Percentiles rank a stretch among this genome's conserved stretches.
These are phyloP conservation scores for Aspergillus uvarum DNA, from an alignment of 2,329 filamentous ascomycete genomes.

Conservation along the genomic window DNA sequence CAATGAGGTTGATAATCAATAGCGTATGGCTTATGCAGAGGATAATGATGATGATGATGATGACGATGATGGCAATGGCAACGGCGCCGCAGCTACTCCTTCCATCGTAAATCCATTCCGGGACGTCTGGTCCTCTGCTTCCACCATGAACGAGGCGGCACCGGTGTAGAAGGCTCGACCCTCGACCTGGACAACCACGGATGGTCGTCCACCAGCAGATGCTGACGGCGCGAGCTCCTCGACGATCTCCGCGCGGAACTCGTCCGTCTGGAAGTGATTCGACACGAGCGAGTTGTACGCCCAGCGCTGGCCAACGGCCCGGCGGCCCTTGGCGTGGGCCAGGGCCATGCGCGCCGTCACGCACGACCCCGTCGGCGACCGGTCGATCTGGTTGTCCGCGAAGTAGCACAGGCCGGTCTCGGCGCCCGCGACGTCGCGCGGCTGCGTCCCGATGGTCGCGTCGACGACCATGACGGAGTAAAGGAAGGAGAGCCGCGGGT, in stretches of 20 bases:
- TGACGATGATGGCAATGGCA: too few species aligned
- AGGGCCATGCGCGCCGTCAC: slow-evolving; percentile 41
- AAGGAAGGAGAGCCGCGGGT: slow-evolving; percentile 36
- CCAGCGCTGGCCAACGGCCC: slow-evolving; percentile 26
- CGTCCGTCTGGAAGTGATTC: slow-evolving; percentile 24
- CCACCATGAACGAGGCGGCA: slow-evolving; percentile 28
- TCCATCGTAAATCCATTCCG: slow-evolving; percentile 23
- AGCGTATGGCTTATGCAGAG: too few species aligned
- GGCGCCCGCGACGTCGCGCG: slow-evolving; percentile 23
- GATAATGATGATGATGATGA: too few species aligned
- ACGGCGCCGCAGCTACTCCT: background rate
- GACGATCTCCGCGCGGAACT: slow-evolving; percentile 27
- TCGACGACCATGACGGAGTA: slow-evolving; percentile 46
- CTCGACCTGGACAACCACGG: slow-evolving; percentile 32
- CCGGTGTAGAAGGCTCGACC: slow-evolving; percentile 37
- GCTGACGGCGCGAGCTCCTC: slow-evolving; percentile 10
- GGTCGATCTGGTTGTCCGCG: slow-evolving; percentile 50
- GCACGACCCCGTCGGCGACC: slow-evolving; percentile 41
- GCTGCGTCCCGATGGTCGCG: slow-evolving; percentile 17
- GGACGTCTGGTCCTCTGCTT: slow-evolving; percentile 28
- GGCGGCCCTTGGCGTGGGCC: slow-evolving; percentile 32
- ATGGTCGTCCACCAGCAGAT: background rate
- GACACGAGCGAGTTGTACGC: slow-evolving; percentile 41
- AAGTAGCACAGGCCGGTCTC: slow-evolving; percentile 50
- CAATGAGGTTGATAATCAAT: too few species aligned